A percentile compares a stretch with the other conserved stretches of the same genome.
These are phyloP conservation scores for Sordariomycetes sp. DNA, from an alignment of 2,329 filamentous ascomycete species.

Conservation along the genomic window DNA sequence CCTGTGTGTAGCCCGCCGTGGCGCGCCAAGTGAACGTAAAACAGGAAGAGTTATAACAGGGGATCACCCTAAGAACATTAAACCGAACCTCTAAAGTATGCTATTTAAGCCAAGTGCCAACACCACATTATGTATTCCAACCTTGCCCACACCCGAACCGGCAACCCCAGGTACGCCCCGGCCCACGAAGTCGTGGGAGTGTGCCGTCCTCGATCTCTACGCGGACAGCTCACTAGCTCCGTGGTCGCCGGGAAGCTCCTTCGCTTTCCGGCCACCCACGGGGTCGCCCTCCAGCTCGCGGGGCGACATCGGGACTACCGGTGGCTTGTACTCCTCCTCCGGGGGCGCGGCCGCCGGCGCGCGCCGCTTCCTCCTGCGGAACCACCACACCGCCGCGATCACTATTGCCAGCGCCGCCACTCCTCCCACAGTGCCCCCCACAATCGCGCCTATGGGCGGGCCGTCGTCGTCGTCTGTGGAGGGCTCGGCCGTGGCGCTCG, in stretches of 20 bases:
- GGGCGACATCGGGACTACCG: background rate
- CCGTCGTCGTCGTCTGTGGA: background rate
- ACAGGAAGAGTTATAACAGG: no score
- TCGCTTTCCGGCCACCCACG: background rate
- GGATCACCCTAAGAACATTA: no score
- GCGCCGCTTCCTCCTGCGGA: background rate
- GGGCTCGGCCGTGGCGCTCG: background rate
- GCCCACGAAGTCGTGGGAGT: background rate
- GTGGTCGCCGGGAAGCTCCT: background rate
- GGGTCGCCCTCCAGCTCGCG: background rate
- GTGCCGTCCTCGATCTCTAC: background rate
- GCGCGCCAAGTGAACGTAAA: no score
- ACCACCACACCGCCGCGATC: background rate
- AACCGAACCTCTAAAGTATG: no score
- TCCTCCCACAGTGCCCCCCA: background rate
- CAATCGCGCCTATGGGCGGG: background rate
- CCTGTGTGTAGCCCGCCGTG: no score
- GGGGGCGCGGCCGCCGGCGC: no score
- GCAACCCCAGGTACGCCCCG: no score
- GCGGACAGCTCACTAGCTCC: background rate
- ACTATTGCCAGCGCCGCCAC: background rate
- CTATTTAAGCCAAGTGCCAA: no score
- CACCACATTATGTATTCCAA: no score
- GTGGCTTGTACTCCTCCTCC: background rate
- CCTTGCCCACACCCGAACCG: no score